Conservation (phyloP, 306 rosid genomes). For the Cicer pinnatifidum region DNA sequence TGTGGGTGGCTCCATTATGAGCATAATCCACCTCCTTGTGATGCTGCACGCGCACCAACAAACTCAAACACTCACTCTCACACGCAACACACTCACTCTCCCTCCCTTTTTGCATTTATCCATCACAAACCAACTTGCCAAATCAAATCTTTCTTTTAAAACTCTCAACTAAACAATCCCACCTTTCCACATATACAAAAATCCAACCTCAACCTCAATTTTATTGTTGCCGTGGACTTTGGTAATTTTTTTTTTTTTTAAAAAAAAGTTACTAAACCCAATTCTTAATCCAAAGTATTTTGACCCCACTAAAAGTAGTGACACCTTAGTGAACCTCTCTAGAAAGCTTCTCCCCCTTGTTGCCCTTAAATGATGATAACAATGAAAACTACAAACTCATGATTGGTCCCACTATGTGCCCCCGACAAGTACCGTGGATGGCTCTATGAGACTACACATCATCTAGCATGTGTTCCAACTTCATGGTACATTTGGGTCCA, state of each 20-base stretch:
- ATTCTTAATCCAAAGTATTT: slow-evolving; percentile 30
- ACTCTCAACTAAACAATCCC: slow-evolving; percentile 40
- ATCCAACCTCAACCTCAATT: slow-evolving; percentile 36
- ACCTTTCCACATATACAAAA: slow-evolving; percentile 42
- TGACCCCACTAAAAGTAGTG: slow-evolving; percentile 54
- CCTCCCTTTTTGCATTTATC: slow-evolving; percentile 24
- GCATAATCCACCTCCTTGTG: slow-evolving; percentile 52
- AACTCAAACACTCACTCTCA: slow-evolving; percentile 59
- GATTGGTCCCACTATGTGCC: slow-evolving; percentile 79
- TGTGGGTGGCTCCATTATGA: slow-evolving; percentile 75
- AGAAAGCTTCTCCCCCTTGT: slow-evolving; percentile 35
- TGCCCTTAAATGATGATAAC: slow-evolving; percentile 52
- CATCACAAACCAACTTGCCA: slow-evolving; percentile 49
- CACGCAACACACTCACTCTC: slow-evolving; percentile 49
- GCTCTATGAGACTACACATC: slow-evolving; percentile 66
- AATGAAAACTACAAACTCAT: slow-evolving; percentile 57
- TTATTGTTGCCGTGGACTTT: slow-evolving; percentile 42
- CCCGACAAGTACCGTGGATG: slow-evolving; percentile 80
- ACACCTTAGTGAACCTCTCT: slow-evolving; percentile 40
- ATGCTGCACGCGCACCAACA: slow-evolving; percentile 98
- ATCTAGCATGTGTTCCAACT: slow-evolving; percentile 82
- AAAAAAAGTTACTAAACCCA: slow-evolving; percentile 28
- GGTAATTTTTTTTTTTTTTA: slow-evolving; percentile 35
- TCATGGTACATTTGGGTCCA: slow-evolving; percentile 66
- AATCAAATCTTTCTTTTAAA: slow-evolving; percentile 63